Evolutionary conservation across 345 rosid species (phyloP).

Genomic region (Salix viminalis): DNA sequence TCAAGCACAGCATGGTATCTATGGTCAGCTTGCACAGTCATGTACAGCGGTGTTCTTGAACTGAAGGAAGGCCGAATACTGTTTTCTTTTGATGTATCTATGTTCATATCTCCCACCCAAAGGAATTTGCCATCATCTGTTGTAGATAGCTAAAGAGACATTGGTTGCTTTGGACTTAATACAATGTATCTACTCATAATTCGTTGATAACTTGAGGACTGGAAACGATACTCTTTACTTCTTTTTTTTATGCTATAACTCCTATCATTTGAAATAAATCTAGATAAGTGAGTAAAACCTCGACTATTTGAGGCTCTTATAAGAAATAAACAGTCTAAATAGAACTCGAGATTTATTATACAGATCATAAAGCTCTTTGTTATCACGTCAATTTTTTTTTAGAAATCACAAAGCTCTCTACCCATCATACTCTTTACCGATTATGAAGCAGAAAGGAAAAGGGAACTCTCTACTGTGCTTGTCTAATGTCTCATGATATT

Average conservation of each 20-base stretch:
- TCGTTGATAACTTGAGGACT: background rate
- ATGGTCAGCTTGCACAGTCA: constrained; percentile 44
- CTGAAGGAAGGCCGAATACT: constrained; percentile 13
- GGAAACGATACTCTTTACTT: background rate
- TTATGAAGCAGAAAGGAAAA: background rate
- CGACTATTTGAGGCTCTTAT: too few relatives aligned
- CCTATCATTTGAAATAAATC: too few relatives aligned
- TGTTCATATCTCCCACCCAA: background rate
- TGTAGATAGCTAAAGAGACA: background rate
- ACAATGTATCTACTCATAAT: background rate
- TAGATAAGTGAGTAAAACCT: too few relatives aligned
- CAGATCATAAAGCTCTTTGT: too few relatives aligned
- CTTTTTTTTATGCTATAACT: too few relatives aligned
- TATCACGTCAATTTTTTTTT: too few relatives aligned
- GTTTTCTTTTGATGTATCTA: background rate
- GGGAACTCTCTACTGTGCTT: too few relatives aligned
- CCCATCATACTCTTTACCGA: too few relatives aligned
- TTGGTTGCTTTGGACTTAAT: background rate
- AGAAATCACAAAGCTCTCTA: too few relatives aligned
- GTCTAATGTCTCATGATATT: background rate
- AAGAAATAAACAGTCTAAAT: fast-evolving
- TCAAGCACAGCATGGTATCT: constrained; percentile 40
- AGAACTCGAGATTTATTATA: fast-evolving
- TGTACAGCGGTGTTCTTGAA: constrained; percentile 23
- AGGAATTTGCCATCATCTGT: background rate